Evolutionary conservation across 192 early-diverging fungal genomes (phyloP), one percentile per base, ranked within the genome.

Genomic region (Radiomyces spectabilis): DNA sequence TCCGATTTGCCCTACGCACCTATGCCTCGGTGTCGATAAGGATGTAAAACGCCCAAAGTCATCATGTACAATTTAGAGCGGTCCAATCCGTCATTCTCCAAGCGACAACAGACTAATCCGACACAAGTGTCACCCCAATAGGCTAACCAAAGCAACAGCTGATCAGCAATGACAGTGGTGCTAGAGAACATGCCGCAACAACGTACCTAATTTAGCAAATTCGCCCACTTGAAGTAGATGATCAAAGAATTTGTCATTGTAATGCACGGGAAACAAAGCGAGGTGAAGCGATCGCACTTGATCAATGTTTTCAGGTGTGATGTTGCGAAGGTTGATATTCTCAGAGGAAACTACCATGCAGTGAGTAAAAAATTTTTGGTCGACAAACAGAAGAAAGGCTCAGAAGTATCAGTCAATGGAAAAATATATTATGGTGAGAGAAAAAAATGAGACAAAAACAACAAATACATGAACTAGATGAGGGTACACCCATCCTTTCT

Each of bases 21-120:
- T 37, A 94, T 63, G 0, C 86, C 84, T 21, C 85, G 74, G 12
- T 84, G 66, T 27, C 93, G 72, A 55, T 85, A 94, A 12, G 86
- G 85, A 7, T 79, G 80, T 22, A 96, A 70, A 35, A 96, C 90
- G 25, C 91, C 91, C 37, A 96, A 69, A 1, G 93, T 96, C 88
- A 91, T 89, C 59, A 96, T 92, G 60, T 94, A 94, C 25, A 92
- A 71, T 27, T 27, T 21, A 27, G 24, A 48, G 33, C 25, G 29
- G 40, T 59, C 25, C 29, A 53, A 55, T 39, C 67, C 71, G 27
- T 65, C 64, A 15, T 74, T 63, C 61, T 92, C 90, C 37, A 65
- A 73, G 33, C 88, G 74, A 66, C 91, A 92, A 37, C 80, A 85
- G 31, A 95, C 83, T 5, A 83, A 84, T n/a, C 93, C 93, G 27